Evolutionary conservation across 805 yeast species (phyloP).

Genomic region (Candida ascalaphidarum): DNA sequence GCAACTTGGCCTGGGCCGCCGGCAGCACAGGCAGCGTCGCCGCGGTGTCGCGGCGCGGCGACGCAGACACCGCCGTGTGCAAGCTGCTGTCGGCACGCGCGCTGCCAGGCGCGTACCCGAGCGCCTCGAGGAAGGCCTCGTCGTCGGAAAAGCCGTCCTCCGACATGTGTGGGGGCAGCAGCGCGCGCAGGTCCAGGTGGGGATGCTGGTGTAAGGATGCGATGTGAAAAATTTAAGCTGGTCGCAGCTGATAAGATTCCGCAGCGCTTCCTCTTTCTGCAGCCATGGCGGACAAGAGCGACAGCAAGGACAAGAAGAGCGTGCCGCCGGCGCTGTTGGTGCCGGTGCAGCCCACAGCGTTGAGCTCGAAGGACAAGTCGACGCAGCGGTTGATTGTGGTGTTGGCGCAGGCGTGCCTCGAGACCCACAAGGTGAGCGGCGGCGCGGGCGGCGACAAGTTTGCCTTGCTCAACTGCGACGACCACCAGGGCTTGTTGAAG

Average conservation of each 20-base stretch:
- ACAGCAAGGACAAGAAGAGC: not conserved
- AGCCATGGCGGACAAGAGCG: not conserved
- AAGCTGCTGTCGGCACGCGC: too few relatives aligned
- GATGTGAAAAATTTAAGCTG: too few relatives aligned
- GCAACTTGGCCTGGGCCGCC: conserved; percentile 19
- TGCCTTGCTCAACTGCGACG: conserved; percentile 93
- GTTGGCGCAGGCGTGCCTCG: conserved; percentile 91
- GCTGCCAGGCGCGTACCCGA: too few relatives aligned
- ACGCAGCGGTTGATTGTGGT: conserved; percentile 89
- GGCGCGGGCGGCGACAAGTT: conserved; percentile 80
- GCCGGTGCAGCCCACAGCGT: conserved; percentile 77
- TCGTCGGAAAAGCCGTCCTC: conserved; percentile 7
- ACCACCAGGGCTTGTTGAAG: conserved; percentile 90
- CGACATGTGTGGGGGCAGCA: too few relatives aligned
- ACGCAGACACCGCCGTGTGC: too few relatives aligned
- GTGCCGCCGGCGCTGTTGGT: conserved; percentile 57
- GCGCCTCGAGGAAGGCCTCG: conserved; percentile 9
- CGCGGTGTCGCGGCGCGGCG: too few relatives aligned
- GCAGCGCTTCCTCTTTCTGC: too few relatives aligned
- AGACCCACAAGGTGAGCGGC: conserved; percentile 82
- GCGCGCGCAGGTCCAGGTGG: too few relatives aligned
- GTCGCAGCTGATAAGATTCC: too few relatives aligned
- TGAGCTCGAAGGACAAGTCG: conserved; percentile 76
- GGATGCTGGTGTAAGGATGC: too few relatives aligned
- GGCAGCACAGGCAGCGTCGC: too few relatives aligned